Conservation (phyloP, 441 rosid genomes). For the Populus hybrid region DNA sequence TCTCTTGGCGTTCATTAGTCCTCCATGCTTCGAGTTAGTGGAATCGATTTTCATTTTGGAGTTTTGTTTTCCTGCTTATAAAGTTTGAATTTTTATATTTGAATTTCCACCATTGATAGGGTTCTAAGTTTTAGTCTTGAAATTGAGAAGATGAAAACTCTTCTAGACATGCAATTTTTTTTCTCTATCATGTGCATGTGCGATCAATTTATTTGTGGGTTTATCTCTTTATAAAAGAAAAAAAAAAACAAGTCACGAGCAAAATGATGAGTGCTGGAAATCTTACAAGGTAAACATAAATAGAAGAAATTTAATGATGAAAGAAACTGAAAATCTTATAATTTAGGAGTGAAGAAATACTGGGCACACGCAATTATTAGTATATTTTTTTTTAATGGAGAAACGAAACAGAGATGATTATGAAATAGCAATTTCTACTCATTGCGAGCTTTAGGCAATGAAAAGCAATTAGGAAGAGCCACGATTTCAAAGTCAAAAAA, state of each 20-base stretch:
- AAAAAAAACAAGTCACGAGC: neutral
- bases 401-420: neutral
- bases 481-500: constrained; percentile 15
- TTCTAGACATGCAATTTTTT: too few relatives aligned
- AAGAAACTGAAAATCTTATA: neutral
- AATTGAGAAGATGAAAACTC: too few relatives aligned
- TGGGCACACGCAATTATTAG: neutral
- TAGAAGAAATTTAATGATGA: neutral
- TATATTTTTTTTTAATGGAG: neutral
- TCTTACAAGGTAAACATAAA: neutral
- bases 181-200: too few relatives aligned
- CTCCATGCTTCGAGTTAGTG: neutral
- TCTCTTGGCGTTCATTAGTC: neutral
- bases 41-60: too few relatives aligned
- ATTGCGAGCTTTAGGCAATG: neutral
- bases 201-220: neutral
- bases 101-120: neutral
- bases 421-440: neutral
- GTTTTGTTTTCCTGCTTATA: too few relatives aligned
- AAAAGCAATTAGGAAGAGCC: constrained; percentile 1
- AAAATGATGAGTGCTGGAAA: neutral
- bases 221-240: too few relatives aligned
- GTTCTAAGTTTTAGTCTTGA: neutral
- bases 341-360: neutral
- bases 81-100: neutral